Evolutionary conservation across 352 stramenopile genomes (phyloP).

Genomic region (Phytophthora hybrid): DNA sequence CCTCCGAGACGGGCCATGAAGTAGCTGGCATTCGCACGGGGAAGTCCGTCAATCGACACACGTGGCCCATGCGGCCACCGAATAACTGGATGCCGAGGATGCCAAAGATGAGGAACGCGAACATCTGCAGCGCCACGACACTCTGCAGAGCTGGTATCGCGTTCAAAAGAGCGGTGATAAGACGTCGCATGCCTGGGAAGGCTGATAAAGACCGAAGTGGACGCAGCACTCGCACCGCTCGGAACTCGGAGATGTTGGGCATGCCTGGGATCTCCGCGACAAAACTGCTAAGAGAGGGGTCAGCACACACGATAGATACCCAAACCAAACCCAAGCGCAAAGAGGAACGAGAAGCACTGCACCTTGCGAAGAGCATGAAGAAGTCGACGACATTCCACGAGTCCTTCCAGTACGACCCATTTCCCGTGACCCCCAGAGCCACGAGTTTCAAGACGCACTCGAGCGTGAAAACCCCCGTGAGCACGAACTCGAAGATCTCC

Average conservation of each 20-base stretch:
- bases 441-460: conserved; percentile 91
- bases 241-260: conserved; percentile 74
- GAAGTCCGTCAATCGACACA: conserved; percentile 79
- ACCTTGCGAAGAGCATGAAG: conserved; percentile 87
- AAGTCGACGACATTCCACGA: conserved; percentile 93
- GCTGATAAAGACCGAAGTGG: conserved; percentile 85
- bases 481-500: conserved; percentile 67
- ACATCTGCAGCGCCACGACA: conserved; percentile 81
- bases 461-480: conserved; percentile 84
- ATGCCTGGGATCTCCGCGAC: conserved; percentile 50
- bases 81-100: conserved; percentile 91
- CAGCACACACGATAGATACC: neutral
- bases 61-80: conserved; percentile 66
- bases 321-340: no score
- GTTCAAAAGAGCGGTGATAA: conserved; percentile 63
- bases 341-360: conserved; percentile 20
- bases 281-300: conserved; percentile 24
- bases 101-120: conserved; percentile 90
- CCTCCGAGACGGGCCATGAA: conserved; percentile 53
- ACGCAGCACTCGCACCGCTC: conserved; percentile 85
- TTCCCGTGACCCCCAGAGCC: conserved; percentile 71
- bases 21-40: conserved; percentile 52
- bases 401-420: conserved; percentile 82
- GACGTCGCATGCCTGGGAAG: conserved; percentile 68
- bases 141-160: conserved; percentile 81